Evolutionary conservation across 2,329 filamentous ascomycete species (phyloP), one percentile per base, ranked within the genome.

Genomic region (Gnomoniopsis smithogilvyi): DNA sequence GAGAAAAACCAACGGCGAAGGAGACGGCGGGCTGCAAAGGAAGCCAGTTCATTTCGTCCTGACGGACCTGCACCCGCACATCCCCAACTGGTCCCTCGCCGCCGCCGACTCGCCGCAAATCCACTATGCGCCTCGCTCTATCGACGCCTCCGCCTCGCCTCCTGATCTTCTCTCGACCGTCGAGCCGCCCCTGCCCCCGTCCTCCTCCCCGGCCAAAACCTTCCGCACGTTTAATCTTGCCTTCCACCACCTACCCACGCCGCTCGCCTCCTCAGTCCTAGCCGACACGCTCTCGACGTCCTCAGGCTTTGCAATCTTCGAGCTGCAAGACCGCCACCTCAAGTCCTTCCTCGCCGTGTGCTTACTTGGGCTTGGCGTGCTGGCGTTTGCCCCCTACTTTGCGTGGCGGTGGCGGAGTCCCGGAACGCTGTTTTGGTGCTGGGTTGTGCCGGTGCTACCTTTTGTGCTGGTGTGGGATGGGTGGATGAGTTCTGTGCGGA

Each of bases 221-320:
- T 88, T 91, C 68, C 78, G 89, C 4, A 73, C 92, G 52, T 92
- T 90, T 71, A 90, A 88, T 68, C 77, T 91, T 2, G 83, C 88
- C 1, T 93, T 93, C 67, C 90, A 92, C 71, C 89, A 92, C 73
- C 92, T 92, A 65, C 81, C 86, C 62, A 86, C 92, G 66, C 73
- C 74, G 3, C 72, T 86, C 19, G 89, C 87, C 0, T 73, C 70
- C 26, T 76, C 78, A 10, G 87, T 91, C 33, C 69, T 93, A 34
- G 77, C 76, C 54, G 85, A 89, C 68, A 88, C 87, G 0, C 71
- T 91, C 41, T 77, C 83, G 65, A 89, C 83, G 0, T 81, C 83
- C 54, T 81, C 89, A 62, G 88, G 83, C 0, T 87, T 91, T 65
- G 87, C 81, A 10, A 89, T 92, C 61, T 86, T 92, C 62, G 89